A percentile compares a stretch with the other conserved stretches of the same genome.
Evolutionary conservation across 176 grass and related monocot species (phyloP).

Genomic region (Calamus simplicifolius): DNA sequence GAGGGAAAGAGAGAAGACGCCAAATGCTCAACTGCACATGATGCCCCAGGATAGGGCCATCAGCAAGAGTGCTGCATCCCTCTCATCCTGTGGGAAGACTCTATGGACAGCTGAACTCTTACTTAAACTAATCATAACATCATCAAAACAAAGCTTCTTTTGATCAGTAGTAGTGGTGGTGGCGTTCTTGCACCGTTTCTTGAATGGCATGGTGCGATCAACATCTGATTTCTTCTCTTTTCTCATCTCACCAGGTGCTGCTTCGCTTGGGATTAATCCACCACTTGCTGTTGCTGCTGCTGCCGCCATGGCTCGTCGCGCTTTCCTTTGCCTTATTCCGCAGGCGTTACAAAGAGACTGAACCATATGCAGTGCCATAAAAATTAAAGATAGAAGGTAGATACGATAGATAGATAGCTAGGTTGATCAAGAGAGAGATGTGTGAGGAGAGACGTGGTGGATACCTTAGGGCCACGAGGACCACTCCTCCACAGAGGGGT

Average conservation of each 20-base stretch:
- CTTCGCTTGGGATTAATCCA: neutral
- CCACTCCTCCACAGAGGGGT: conserved; percentile 12
- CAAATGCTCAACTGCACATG: conserved; percentile 52
- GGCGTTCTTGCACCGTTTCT: conserved; percentile 81
- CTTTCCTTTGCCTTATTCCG: conserved; percentile 6
- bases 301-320: conserved; percentile 17
- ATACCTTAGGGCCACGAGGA: conserved; percentile 8
- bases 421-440: too few relatives aligned
- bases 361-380: too few relatives aligned
- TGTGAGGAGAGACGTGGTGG: too few relatives aligned
- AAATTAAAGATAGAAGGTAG: too few relatives aligned
- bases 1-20: neutral
- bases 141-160: conserved; percentile 36
- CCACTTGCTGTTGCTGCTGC: conserved; percentile 5
- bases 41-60: conserved; percentile 85
- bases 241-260: conserved; percentile 31
- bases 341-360: conserved; percentile 16
- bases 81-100: conserved; percentile 62
- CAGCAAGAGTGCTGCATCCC: conserved; percentile 85
- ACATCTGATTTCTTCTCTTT: conserved; percentile 60
- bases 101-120: conserved; percentile 18
- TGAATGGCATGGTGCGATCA: conserved; percentile 80
- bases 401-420: too few relatives aligned
- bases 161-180: neutral
- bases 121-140: conserved; percentile 48